These are phyloP conservation scores for Adansonia madagascariensis DNA, from an alignment of 441 rosid species.

Conservation along the genomic window DNA sequence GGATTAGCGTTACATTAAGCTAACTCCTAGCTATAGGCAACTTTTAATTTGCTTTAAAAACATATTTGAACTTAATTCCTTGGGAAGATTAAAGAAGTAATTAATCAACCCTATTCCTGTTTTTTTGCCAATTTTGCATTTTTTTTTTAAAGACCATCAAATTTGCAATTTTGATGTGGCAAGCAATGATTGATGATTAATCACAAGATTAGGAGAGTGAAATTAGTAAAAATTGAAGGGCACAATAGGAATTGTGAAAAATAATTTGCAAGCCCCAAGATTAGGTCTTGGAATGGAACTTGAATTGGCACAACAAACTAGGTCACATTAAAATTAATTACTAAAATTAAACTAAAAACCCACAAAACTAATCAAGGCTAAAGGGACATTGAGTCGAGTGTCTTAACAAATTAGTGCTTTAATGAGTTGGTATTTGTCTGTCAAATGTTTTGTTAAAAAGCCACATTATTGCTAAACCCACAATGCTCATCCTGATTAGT, in stretches of 20 bases:
- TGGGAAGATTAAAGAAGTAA: no score
- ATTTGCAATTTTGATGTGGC: not conserved
- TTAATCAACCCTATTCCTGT: no score
- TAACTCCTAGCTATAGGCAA: no score
- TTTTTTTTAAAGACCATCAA: not conserved
- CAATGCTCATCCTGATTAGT: constrained; percentile 32
- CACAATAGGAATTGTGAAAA: not conserved
- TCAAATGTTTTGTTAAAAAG: constrained; percentile 25
- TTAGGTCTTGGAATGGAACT: constrained; percentile 26
- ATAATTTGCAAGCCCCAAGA: constrained; percentile 34
- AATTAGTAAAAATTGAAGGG: constrained; percentile 1
- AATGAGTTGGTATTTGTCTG: constrained; percentile 57
- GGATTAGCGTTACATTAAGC: no score
- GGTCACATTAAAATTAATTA: constrained; percentile 46
- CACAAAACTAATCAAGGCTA: constrained; percentile 25
- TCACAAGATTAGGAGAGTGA: not conserved
- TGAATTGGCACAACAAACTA: constrained; percentile 32
- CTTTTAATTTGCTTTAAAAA: no score
- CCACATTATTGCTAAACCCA: constrained; percentile 26
- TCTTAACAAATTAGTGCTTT: constrained; percentile 35
- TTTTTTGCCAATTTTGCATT: no score
- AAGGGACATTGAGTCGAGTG: not conserved
- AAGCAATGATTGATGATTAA: not conserved
- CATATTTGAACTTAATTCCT: no score
- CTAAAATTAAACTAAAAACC: constrained; percentile 31